Conservation (phyloP, 306 rosid genomes). For the Potentilla sterilis region DNA sequence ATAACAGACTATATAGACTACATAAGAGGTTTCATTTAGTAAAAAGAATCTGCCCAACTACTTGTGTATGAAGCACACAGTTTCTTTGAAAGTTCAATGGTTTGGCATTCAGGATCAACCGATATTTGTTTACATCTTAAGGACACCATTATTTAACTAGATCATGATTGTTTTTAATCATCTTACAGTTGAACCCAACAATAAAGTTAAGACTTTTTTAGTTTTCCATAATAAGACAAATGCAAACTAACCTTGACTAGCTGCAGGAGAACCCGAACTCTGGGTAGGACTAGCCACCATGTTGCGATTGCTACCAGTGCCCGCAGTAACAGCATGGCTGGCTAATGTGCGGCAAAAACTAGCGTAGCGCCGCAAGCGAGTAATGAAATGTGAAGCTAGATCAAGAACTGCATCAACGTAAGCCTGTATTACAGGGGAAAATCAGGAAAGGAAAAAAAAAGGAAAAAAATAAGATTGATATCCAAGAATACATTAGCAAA, state of each 20-base stretch:
- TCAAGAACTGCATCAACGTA: constrained; percentile 97
- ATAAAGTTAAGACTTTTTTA: neutral
- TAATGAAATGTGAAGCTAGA: constrained; percentile 96
- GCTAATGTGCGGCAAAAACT: constrained; percentile 99
- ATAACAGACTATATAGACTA: neutral
- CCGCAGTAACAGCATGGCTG: constrained; percentile 91
- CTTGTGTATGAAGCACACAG: neutral
- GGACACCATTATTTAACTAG: neutral
- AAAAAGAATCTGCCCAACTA: neutral
- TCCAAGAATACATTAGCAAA: neutral
- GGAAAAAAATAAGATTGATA: neutral
- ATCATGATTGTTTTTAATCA: neutral
- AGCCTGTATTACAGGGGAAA: constrained; percentile 59
- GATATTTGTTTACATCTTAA: neutral
- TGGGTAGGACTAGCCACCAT: constrained; percentile 93
- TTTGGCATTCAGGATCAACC: neutral
- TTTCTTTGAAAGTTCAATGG: constrained; percentile 5
- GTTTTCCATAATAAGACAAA: neutral
- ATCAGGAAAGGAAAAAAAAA: constrained; percentile 16
- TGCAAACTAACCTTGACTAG: constrained; percentile 73
- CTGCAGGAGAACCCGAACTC: constrained; percentile 77
- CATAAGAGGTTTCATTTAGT: neutral
- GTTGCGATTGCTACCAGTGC: constrained; percentile 86
- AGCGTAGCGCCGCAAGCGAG: constrained; percentile 96
- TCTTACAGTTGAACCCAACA: neutral